phyloP scores from a whole-genome alignment of 768 basidiomycete species.

The Suillus cothurnatus region DNA sequence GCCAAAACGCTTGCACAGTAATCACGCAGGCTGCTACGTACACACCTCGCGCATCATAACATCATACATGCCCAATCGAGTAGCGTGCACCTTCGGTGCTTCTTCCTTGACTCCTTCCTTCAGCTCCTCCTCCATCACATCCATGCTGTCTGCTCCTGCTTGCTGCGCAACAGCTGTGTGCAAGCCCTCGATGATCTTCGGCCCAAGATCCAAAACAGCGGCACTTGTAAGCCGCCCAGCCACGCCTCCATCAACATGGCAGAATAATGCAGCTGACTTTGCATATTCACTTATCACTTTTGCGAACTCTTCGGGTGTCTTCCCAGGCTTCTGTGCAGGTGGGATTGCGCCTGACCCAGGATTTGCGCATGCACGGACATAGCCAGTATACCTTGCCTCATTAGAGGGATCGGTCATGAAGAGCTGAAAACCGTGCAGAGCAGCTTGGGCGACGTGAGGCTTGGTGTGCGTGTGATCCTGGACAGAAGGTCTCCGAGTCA shows the following conservation, averaged over 20 bases:
- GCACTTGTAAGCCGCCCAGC: constrained; percentile 89
- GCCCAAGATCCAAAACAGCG: constrained; percentile 64
- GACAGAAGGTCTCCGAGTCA: too few relatives aligned
- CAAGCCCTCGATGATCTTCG: constrained; percentile 65
- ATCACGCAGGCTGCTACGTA: too few relatives aligned
- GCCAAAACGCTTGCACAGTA: too few relatives aligned
- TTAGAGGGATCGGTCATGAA: constrained; percentile 76
- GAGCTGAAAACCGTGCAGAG: constrained; percentile 87
- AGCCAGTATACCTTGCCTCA: constrained; percentile 83
- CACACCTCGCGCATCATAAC: too few relatives aligned
- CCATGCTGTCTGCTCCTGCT: constrained; percentile 43
- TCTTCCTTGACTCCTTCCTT: constrained; percentile 53
- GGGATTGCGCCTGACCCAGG: constrained; percentile 45
- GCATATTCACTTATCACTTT: constrained; percentile 86
- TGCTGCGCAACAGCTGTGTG: constrained; percentile 56
- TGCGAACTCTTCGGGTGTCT: constrained; percentile 69
- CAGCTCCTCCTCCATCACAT: constrained; percentile 39
- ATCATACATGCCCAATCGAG: constrained; percentile 68
- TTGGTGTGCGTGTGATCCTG: constrained; percentile 64
- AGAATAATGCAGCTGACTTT: constrained; percentile 86
- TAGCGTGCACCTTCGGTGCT: constrained; percentile 80
- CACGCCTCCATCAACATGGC: constrained; percentile 91
- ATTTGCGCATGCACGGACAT: constrained; percentile 71
- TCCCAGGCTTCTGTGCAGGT: constrained; percentile 54
- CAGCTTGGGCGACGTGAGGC: constrained; percentile 84